These are phyloP conservation scores for Candolleomyces aberdarensis DNA, from an alignment of 768 basidiomycete species.

Conservation along the genomic window DNA sequence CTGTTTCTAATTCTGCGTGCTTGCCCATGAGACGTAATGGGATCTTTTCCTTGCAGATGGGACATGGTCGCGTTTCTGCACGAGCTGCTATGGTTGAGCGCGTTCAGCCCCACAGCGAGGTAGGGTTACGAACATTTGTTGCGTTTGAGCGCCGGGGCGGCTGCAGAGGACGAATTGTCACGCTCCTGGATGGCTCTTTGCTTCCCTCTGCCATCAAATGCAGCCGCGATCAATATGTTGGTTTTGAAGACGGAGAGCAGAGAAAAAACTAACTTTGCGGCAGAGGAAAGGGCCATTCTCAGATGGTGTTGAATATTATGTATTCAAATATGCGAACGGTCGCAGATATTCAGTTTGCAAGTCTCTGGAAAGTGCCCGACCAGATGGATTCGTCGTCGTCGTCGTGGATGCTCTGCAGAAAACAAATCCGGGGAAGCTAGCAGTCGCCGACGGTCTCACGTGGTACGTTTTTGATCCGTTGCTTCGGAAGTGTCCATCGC, in stretches of 20 bases:
- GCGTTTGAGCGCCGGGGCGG: neutral
- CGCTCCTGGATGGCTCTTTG: constrained; percentile 2
- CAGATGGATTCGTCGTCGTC: neutral
- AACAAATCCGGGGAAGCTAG: neutral
- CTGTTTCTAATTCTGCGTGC: constrained; percentile 63
- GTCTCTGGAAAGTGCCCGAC: neutral
- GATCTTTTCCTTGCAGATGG: constrained; percentile 69
- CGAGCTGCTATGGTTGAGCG: constrained; percentile 39
- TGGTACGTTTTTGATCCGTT: too few relatives aligned
- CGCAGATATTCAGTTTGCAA: neutral
- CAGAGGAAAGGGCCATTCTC: constrained; percentile 6
- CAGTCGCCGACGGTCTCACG: too few relatives aligned
- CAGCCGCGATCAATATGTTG: neutral
- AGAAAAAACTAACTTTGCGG: constrained; percentile 8
- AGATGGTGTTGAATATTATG: neutral
- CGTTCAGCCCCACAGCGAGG: neutral
- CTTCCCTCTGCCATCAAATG: constrained; percentile 3
- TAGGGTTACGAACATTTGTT: constrained; percentile 2
- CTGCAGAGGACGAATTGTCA: neutral
- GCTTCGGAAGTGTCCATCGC: too few relatives aligned
- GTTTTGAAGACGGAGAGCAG: neutral
- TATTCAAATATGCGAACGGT: too few relatives aligned
- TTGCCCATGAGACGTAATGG: constrained; percentile 66
- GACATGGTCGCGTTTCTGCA: constrained; percentile 73
- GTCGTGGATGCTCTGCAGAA: neutral